These are phyloP conservation scores for Fragaria vesca DNA, from an alignment of 306 rosid genomes.

Conservation along the genomic window DNA sequence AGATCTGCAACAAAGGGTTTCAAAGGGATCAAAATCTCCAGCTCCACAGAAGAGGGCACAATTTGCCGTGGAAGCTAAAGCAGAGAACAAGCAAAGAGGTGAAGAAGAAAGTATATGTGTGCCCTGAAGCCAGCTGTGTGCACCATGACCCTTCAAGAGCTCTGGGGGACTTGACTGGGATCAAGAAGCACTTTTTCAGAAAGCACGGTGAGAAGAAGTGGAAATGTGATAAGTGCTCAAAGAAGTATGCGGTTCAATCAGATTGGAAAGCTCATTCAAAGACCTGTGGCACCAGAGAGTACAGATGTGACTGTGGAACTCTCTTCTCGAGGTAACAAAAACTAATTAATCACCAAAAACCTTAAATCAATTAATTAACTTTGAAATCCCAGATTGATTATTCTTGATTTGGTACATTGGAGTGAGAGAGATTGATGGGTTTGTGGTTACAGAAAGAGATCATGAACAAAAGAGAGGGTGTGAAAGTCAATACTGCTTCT, in stretches of 20 bases:
- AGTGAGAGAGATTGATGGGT: not conserved
- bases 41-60: conserved; percentile 95
- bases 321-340: conserved; percentile 88
- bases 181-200: conserved; percentile 93
- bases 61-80: conserved; percentile 96
- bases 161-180: conserved; percentile 89
- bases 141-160: conserved; percentile 95
- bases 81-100: conserved; percentile 76
- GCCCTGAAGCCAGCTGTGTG: conserved; percentile 81
- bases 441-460: not conserved
- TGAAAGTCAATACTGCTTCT: conserved; percentile 28
- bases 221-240: conserved; percentile 96
- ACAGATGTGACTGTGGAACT: conserved; percentile 98
- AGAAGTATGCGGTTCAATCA: conserved; percentile 93
- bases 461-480: conserved; percentile 12
- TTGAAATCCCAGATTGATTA: conserved; percentile 4
- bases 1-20: conserved; percentile 94
- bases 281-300: conserved; percentile 94
- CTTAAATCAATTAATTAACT: not conserved
- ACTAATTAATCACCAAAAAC: not conserved
- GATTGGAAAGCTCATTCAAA: conserved; percentile 99
- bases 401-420: not conserved
- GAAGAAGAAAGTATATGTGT: conserved; percentile 87
- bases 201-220: conserved; percentile 99
- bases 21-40: conserved; percentile 96